These are phyloP conservation scores for Gyromitra esculenta DNA, from an alignment of 2,329 filamentous ascomycete species.

Conservation along the genomic window DNA sequence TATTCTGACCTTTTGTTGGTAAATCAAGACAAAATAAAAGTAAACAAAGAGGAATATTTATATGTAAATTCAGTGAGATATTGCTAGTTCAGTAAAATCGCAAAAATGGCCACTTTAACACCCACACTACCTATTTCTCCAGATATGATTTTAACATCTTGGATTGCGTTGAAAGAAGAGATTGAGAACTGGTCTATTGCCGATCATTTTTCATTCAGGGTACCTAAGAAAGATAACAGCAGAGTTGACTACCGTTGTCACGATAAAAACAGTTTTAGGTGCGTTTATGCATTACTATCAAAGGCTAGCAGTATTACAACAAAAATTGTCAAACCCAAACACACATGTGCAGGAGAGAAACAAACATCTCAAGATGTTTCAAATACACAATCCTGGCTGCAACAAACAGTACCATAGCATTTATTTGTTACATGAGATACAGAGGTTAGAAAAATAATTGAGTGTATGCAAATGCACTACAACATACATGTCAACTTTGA, in stretches of 20 bases:
- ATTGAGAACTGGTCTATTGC: constrained; percentile 30
- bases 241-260: constrained; percentile 9
- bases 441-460: background rate
- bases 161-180: constrained; percentile 2
- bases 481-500: background rate
- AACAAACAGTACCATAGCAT: background rate
- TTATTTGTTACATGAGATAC: background rate
- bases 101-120: background rate
- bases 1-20: background rate
- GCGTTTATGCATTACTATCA: background rate
- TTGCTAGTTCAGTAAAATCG: background rate
- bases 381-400: constrained; percentile 22
- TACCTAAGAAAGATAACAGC: background rate
- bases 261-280: background rate
- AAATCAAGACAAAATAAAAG: background rate
- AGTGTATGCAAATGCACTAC: background rate
- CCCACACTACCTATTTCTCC: background rate
- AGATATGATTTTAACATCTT: background rate
- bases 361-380: background rate
- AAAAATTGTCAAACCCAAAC: background rate
- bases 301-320: background rate
- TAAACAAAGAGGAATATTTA: background rate
- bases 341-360: background rate
- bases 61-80: background rate
- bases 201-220: constrained; percentile 13